Base-by-base conservation (phyloP, 345 rosid species). In the Melastoma malabathricum region DNA sequence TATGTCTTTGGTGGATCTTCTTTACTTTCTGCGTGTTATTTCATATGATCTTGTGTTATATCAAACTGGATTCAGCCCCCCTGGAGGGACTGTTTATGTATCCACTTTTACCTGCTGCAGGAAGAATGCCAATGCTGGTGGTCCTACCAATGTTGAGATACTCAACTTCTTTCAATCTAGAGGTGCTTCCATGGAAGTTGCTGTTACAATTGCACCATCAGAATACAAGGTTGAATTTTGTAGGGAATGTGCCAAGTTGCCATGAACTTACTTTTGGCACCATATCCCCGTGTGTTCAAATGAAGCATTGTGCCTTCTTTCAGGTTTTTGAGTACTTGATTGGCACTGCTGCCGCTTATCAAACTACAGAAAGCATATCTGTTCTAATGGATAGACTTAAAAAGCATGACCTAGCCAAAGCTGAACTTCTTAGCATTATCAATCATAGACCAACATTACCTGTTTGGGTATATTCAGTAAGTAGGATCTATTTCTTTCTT, bases 281-380 rank as follows among this genome's bases (percentile, higher is more conserved):
- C 18, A n/a, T 34, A 34, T 34, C 10, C 41, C 12, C 8, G 5
- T 29, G 12, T 6, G 41, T 34, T 34, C 2, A 6, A 34, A 12
- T 34, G 41, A 34, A 34, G 41, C 41, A 34, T 34, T 34, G 10
- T 34, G 41, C 12, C 41, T 34, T 64, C 15, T 52, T 66, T 25
- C 59, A 82, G 96, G 92, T 87, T 53, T 84, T 75, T 70, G 88
- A 87, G 59, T 82, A 77, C 62, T 67, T 82, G 67, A 52, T 68
- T 18, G 80, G 73, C 58, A 74, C 78, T 57, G 58, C 73, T 15
- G 82, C 93, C 52, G 56, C 51, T 58, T 66, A 66, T 74, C 96
- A 79, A 60, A 77, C 83, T 19, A 74, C 72, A 66, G 88, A 82
- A 64, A 66, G 41, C 2, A 63, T 92, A 22, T 53, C 54, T 20